These are phyloP conservation scores for Kwoniella mangroviensis DNA, from an alignment of 768 basidiomycete species.

Conservation along the genomic window DNA sequence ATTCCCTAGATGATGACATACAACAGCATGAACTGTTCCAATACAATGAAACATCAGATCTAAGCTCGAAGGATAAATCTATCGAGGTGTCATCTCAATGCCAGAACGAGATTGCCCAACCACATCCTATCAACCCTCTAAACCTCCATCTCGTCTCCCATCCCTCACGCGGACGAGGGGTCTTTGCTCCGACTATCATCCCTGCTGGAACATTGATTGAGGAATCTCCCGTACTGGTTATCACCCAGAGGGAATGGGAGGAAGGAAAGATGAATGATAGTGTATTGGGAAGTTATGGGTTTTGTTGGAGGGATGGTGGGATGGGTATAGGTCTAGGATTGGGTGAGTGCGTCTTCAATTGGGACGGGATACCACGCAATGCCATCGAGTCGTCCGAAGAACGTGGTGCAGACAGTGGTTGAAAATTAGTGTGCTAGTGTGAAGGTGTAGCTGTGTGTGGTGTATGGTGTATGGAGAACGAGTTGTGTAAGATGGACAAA, in stretches of 20 bases:
- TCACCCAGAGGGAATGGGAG: slow-evolving; percentile 68
- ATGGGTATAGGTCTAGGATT: slow-evolving; percentile 54
- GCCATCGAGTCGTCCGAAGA: no score
- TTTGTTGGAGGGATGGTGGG: slow-evolving; percentile 53
- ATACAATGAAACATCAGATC: not conserved
- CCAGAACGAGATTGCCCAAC: not conserved
- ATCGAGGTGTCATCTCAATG: not conserved
- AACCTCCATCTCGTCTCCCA: slow-evolving; percentile 48
- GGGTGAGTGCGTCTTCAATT: slow-evolving; percentile 35
- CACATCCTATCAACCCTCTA: slow-evolving; percentile 48
- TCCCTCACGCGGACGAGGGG: slow-evolving; percentile 55
- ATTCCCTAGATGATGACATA: not conserved
- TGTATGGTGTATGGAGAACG: not conserved
- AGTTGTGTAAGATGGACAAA: not conserved
- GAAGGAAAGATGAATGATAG: slow-evolving; percentile 46
- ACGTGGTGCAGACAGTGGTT: no score
- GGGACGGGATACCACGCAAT: no score
- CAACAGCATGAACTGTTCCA: not conserved
- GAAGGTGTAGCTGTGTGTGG: not conserved
- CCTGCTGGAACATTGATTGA: slow-evolving; percentile 71
- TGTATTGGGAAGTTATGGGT: slow-evolving; percentile 54
- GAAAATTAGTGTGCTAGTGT: not conserved
- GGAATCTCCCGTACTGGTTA: slow-evolving; percentile 80
- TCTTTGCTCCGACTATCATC: slow-evolving; percentile 64
- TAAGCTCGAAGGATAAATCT: no score